Conservation (phyloP, 1,284 basidiomycete species). For the Laetiporus sulphureus region DNA sequence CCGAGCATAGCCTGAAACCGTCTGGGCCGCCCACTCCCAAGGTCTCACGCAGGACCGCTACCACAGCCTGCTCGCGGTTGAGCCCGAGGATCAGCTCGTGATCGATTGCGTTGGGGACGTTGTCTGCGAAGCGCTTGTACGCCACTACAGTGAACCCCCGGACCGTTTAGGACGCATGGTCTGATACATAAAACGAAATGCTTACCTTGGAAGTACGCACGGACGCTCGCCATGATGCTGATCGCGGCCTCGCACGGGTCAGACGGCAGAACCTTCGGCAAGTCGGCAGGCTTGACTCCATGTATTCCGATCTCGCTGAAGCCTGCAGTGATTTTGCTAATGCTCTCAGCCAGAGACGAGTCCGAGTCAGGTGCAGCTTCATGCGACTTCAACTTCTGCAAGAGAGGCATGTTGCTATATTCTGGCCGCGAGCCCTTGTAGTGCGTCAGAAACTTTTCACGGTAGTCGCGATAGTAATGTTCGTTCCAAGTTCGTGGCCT, state of each 20-base stretch:
- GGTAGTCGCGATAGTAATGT: constrained; percentile 25
- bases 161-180: neutral
- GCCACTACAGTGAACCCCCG: constrained; percentile 37
- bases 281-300: constrained; percentile 33
- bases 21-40: constrained; percentile 39
- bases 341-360: constrained; percentile 32
- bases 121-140: constrained; percentile 63
- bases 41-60: constrained; percentile 35
- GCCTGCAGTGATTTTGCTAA: constrained; percentile 33
- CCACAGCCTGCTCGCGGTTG: constrained; percentile 30
- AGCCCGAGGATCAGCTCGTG: constrained; percentile 46
- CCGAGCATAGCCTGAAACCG: constrained; percentile 40
- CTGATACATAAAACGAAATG: neutral
- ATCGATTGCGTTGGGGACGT: constrained; percentile 59
- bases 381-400: constrained; percentile 2
- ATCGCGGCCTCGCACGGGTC: constrained; percentile 52
- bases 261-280: constrained; percentile 45
- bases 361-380: constrained; percentile 14
- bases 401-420: constrained; percentile 8
- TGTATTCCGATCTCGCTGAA: constrained; percentile 40
- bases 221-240: constrained; percentile 61
- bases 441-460: constrained; percentile 23
- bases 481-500: constrained; percentile 28
- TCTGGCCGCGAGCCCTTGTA: constrained; percentile 19
- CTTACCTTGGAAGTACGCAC: constrained; percentile 68